phyloP scores from a whole-genome alignment of 495 filamentous ascomycete genomes.

The Neurospora sp. region DNA sequence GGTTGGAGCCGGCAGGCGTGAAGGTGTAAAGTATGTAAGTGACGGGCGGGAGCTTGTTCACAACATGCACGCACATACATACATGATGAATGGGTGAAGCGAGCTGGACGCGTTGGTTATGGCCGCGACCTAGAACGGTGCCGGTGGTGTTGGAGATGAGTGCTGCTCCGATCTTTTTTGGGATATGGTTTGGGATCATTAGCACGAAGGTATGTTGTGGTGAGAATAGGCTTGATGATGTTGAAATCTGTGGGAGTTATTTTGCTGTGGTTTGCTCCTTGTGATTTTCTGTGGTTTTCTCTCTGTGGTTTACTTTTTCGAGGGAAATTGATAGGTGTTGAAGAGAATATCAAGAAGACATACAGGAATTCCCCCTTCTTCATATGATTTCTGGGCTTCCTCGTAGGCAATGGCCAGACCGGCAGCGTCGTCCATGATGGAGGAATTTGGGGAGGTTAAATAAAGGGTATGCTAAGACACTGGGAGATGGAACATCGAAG shows the following conservation, averaged over 20 bases:
- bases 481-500: not conserved
- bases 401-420: slow-evolving; percentile 59
- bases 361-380: slow-evolving; percentile 70
- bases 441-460: not conserved
- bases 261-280: not conserved
- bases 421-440: slow-evolving; percentile 40
- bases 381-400: slow-evolving; percentile 55
- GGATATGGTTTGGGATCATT: not conserved
- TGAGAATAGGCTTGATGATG: not conserved
- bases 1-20: too few species aligned
- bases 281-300: not conserved
- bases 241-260: not conserved
- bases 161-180: slow-evolving; percentile 52
- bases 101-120: slow-evolving; percentile 75
- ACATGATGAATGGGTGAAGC: slow-evolving; percentile 69
- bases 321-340: not conserved
- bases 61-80: not conserved
- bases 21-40: too few species aligned
- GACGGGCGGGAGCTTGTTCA: too few species aligned
- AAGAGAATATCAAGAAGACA: not conserved
- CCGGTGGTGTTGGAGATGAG: slow-evolving; percentile 56
- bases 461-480: not conserved
- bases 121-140: slow-evolving; percentile 65
- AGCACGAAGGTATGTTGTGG: not conserved
- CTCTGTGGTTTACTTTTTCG: not conserved